phyloP scores from a whole-genome alignment of 2,329 filamentous ascomycete species.

The Aaosphaeria pasadenensis region DNA sequence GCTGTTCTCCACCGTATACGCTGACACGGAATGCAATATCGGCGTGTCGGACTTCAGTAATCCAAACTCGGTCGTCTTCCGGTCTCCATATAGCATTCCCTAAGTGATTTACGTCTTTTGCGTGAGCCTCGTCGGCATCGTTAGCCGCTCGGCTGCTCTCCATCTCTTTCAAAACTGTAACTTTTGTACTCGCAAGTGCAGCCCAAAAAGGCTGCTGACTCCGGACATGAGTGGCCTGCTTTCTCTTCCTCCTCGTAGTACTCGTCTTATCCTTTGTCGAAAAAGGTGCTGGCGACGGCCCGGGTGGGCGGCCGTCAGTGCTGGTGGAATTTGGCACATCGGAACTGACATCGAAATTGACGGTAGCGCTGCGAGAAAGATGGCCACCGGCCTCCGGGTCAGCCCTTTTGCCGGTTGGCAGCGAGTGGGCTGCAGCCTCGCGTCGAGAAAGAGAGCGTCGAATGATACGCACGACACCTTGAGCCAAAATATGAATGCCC shows the following conservation, averaged over 20 bases:
- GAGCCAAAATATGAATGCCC: slow-evolving; percentile 72
- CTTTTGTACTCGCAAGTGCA: slow-evolving; percentile 91
- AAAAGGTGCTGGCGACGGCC: slow-evolving; percentile 50
- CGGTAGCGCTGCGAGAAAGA: slow-evolving; percentile 32
- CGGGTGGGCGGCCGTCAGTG: slow-evolving; percentile 50
- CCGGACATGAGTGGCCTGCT: slow-evolving; percentile 86
- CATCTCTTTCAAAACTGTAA: slow-evolving; percentile 83
- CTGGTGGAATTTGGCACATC: slow-evolving; percentile 46
- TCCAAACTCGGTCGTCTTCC: slow-evolving; percentile 73
- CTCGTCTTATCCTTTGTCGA: slow-evolving; percentile 58
- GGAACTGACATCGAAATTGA: slow-evolving; percentile 44
- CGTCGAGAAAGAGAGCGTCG: slow-evolving; percentile 45
- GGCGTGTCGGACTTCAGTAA: slow-evolving; percentile 74
- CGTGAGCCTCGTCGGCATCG: slow-evolving; percentile 71
- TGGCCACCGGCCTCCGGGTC: slow-evolving; percentile 60
- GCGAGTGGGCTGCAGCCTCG: slow-evolving; percentile 27
- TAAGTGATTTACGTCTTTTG: slow-evolving; percentile 73
- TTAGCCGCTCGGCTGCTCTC: slow-evolving; percentile 71
- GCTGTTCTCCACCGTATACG: slow-evolving; percentile 52
- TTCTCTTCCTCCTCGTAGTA: slow-evolving; percentile 79
- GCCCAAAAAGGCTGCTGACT: slow-evolving; percentile 93
- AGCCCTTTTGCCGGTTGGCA: slow-evolving; percentile 37
- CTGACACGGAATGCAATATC: slow-evolving; percentile 75
- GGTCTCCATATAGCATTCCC: slow-evolving; percentile 70
- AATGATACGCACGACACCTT: slow-evolving; percentile 69